Evolutionary conservation across 306 rosid species (phyloP).

Genomic region (Vigna hirtella): DNA sequence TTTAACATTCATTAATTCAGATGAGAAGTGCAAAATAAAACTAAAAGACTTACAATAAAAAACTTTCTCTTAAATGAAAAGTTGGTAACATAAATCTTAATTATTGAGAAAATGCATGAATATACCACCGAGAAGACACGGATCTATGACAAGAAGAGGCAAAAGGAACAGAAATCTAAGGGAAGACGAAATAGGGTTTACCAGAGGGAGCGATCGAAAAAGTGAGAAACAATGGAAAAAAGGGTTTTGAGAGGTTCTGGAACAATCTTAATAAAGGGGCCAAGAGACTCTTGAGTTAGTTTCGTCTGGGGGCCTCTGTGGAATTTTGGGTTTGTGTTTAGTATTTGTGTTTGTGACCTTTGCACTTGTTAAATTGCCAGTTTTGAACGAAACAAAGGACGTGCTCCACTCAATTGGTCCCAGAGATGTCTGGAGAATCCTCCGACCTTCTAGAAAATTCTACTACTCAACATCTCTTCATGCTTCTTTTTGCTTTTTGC

Average conservation of each 20-base stretch:
- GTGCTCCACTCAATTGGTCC: conserved; percentile 42
- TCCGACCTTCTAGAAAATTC: conserved; percentile 67
- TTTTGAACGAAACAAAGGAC: conserved; percentile 17
- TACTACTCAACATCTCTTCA: background rate
- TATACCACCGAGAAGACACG: conserved; percentile 40
- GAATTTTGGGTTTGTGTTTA: conserved; percentile 38
- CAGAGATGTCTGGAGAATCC: conserved; percentile 56
- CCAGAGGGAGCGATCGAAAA: conserved; percentile 44
- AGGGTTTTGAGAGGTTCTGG: conserved; percentile 49
- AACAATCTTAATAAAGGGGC: conserved; percentile 46
- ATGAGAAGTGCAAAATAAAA: background rate
- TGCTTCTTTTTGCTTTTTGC: background rate
- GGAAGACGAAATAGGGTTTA: conserved; percentile 32
- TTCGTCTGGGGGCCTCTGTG: conserved; percentile 37
- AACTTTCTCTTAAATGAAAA: background rate
- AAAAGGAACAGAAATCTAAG: background rate
- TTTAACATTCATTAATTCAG: background rate
- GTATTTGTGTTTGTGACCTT: conserved; percentile 7
- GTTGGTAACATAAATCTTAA: background rate
- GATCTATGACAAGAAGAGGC: conserved; percentile 53
- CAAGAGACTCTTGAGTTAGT: background rate
- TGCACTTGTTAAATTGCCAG: background rate
- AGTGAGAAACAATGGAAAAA: background rate
- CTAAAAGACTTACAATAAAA: background rate
- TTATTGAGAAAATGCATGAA: conserved; percentile 32